Evolutionary conservation across 2,329 filamentous ascomycete species (phyloP).

Genomic region (Uncinocarpus reesii): DNA sequence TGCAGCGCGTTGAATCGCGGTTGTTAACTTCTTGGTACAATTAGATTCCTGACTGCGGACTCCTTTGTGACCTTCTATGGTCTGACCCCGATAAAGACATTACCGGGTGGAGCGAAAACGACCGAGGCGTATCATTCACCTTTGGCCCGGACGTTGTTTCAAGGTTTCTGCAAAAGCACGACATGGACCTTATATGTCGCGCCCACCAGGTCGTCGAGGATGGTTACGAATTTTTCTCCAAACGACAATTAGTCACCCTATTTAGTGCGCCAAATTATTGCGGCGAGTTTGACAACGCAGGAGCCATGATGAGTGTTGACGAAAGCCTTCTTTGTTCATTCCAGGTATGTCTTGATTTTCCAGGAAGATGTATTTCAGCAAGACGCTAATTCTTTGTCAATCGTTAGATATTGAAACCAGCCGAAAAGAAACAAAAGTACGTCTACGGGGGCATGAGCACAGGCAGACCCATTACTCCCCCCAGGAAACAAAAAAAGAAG

Average conservation of each 20-base stretch:
- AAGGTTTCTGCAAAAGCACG: slow-evolving; percentile 94
- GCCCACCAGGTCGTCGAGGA: slow-evolving; percentile 98
- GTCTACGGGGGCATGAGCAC: slow-evolving; percentile 64
- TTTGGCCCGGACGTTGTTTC: slow-evolving; percentile 97
- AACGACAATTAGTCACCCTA: slow-evolving; percentile 90
- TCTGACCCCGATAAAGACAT: slow-evolving; percentile 99
- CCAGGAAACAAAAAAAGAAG: slow-evolving; percentile 61
- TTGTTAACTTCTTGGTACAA: slow-evolving; percentile 33
- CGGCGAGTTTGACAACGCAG: slow-evolving; percentile 97
- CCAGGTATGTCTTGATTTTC: slow-evolving; percentile 54
- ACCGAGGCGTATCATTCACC: slow-evolving; percentile 95
- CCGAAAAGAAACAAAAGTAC: slow-evolving; percentile 99
- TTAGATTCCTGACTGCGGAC: slow-evolving; percentile 93
- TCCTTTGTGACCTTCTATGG: slow-evolving; percentile 96
- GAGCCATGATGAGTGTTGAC: slow-evolving; percentile 99
- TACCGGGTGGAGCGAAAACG: slow-evolving; percentile 98
- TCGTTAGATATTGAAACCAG: slow-evolving; percentile 85
- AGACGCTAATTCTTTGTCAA: slow-evolving; percentile 15
- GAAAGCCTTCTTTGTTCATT: slow-evolving; percentile 98
- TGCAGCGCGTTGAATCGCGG: slow-evolving; percentile 23
- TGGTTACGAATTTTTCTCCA: slow-evolving; percentile 99
- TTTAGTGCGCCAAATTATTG: slow-evolving; percentile 99
- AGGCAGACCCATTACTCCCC: slow-evolving; percentile 59
- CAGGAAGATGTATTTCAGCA: neutral
- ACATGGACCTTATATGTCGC: slow-evolving; percentile 98